These are phyloP conservation scores for Scheffersomyces amazonensis DNA, from an alignment of 805 yeast genomes.

Conservation along the genomic window DNA sequence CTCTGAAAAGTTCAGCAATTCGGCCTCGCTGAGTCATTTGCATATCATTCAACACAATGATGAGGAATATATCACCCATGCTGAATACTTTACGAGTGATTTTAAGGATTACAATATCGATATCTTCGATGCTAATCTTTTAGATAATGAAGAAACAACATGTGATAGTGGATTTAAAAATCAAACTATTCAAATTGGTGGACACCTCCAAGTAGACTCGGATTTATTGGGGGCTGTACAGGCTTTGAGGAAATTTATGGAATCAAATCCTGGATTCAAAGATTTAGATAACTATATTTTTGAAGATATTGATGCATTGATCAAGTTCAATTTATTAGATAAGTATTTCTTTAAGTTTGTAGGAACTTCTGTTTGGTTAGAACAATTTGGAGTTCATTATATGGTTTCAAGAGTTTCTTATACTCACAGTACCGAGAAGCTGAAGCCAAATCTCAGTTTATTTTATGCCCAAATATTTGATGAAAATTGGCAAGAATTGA, in stretches of 20 bases:
- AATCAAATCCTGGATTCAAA: neutral
- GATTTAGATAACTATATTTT: neutral
- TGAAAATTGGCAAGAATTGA: constrained; percentile 17
- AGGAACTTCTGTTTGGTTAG: constrained; percentile 28
- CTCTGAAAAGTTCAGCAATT: neutral
- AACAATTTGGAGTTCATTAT: constrained; percentile 27
- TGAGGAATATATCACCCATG: neutral
- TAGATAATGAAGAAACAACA: neutral
- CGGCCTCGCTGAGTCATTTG: too few species aligned
- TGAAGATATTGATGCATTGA: neutral
- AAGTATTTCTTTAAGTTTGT: constrained; percentile 27
- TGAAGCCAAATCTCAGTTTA: constrained; percentile 21
- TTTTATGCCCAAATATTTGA: constrained; percentile 18
- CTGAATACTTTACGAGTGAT: neutral
- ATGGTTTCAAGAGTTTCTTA: constrained; percentile 26
- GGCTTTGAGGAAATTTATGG: neutral
- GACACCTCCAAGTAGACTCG: neutral
- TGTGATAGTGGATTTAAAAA: neutral
- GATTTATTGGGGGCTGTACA: neutral
- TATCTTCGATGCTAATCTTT: neutral
- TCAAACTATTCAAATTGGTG: neutral
- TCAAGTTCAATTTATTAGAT: constrained; percentile 3
- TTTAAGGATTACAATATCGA: neutral
- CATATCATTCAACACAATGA: neutral
- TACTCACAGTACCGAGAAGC: constrained; percentile 16